A percentile compares a stretch with the other conserved stretches of the same genome.
phyloP scores from a whole-genome alignment of 2,329 filamentous ascomycete genomes.

The Aspergillus fijiensis region DNA sequence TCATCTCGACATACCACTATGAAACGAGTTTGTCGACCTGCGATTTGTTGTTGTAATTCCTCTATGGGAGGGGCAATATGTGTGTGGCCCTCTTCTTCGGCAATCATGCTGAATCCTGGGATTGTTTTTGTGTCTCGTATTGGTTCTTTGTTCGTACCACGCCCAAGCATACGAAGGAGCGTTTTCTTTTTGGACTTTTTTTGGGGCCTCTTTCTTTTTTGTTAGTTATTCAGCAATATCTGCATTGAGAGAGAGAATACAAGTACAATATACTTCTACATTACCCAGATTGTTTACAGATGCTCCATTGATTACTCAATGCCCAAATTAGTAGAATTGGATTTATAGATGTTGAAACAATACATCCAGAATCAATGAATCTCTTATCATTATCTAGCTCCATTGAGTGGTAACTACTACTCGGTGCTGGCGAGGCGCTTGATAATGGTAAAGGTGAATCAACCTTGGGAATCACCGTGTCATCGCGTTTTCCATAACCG shows the following conservation, averaged over 20 bases:
- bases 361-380: no score
- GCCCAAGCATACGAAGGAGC: conserved; percentile 8
- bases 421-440: no score
- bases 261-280: not conserved
- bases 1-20: no score
- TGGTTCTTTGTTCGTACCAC: not conserved
- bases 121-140: not conserved
- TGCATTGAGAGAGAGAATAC: not conserved
- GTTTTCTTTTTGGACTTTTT: not conserved
- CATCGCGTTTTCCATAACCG: not conserved
- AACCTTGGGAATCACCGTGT: not conserved
- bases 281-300: not conserved
- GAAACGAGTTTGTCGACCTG: no score
- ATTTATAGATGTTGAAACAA: no score
- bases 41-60: no score
- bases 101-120: not conserved
- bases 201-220: no score
- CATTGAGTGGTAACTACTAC: no score
- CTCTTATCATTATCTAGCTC: no score
- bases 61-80: not conserved
- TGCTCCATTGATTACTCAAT: no score
- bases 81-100: no score
- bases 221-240: not conserved
- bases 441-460: not conserved
- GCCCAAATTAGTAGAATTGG: not conserved